Evolutionary conservation across 2,329 filamentous ascomycete genomes (phyloP), one percentile per base, ranked within the genome.

Genomic region (Colletotrichum sp.): DNA sequence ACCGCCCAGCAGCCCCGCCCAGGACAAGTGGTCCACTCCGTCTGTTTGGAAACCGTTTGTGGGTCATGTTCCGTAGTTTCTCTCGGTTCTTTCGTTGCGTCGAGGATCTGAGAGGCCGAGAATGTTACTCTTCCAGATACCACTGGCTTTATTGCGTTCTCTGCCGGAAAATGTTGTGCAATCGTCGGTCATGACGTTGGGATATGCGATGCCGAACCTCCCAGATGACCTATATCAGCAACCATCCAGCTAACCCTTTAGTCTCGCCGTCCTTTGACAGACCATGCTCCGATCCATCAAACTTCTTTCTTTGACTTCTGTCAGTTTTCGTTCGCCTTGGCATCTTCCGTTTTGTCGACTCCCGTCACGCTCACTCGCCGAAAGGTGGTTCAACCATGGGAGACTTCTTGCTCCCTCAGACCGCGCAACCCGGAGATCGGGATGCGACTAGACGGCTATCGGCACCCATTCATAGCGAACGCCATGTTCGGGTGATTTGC

Each of bases 401-500:
- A 8, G 65, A 75, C 8, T n/a, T 57, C 15, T 16, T 77, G 10
- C 63, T 68, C 5, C 48, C 64, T n/a, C 32, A 68, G 48, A 52
- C 59, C 12, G 64, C 26, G 18, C 64, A 59, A 8, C 12, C 64
- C 16, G 60, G 73, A 18, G 55, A 69, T 16, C 65, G 65, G 36
- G 69, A 73, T 61, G 26, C 66, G 18, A 36, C 43, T 15, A 64
- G 52, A 18, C 52, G 67, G 13, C 30, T 77, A 7, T 69, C 71
- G 15, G 64, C 48, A 13, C 76, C 74, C 10, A 61, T 77, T 13
- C 74, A 77, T 43, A 60, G 13, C 12, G 76, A 78, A 43, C 57
- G 71, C 26, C 67, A 74, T 30, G 39, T 70, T 24, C 71, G 74
- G 6, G 57, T 84, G 28, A 83, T 90, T 24, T 87, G 85, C 76